Evolutionary conservation across 2,329 filamentous ascomycete species (phyloP).

Genomic region (Penicillium digitatum): DNA sequence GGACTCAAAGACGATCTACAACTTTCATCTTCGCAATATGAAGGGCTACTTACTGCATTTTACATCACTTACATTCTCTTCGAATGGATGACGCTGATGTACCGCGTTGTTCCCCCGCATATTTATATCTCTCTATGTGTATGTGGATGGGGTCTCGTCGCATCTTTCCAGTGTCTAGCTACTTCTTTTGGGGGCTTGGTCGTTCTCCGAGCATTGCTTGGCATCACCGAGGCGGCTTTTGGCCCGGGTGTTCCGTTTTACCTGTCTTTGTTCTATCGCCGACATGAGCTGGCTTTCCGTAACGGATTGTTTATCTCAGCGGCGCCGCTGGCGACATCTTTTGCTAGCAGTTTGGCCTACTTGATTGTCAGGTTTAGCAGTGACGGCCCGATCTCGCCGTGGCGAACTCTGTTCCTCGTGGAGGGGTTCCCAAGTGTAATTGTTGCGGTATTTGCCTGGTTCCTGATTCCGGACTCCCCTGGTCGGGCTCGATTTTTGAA

Average conservation of each 20-base stretch:
- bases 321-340: conserved; percentile 58
- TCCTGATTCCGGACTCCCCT: conserved; percentile 71
- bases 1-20: conserved; percentile 53
- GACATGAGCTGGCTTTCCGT: conserved; percentile 73
- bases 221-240: conserved; percentile 60
- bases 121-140: conserved; percentile 61
- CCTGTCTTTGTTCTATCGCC: conserved; percentile 59
- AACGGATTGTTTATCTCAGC: conserved; percentile 84
- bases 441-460: conserved; percentile 69
- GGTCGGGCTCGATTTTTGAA: conserved; percentile 62
- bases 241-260: conserved; percentile 62
- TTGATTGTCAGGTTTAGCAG: conserved; percentile 67
- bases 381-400: conserved; percentile 67
- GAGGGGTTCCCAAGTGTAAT: conserved; percentile 82
- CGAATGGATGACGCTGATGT: conserved; percentile 64
- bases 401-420: conserved; percentile 78
- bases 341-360: conserved; percentile 75
- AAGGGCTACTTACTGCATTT: conserved; percentile 60
- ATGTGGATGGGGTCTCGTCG: conserved; percentile 72
- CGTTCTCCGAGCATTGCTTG: conserved; percentile 45
- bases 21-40: conserved; percentile 55
- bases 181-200: conserved; percentile 59
- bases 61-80: conserved; percentile 63
- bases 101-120: conserved; percentile 57
- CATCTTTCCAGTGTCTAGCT: conserved; percentile 67